phyloP scores from a whole-genome alignment of 106 monocot species.

The Xerophyta viscosa region DNA sequence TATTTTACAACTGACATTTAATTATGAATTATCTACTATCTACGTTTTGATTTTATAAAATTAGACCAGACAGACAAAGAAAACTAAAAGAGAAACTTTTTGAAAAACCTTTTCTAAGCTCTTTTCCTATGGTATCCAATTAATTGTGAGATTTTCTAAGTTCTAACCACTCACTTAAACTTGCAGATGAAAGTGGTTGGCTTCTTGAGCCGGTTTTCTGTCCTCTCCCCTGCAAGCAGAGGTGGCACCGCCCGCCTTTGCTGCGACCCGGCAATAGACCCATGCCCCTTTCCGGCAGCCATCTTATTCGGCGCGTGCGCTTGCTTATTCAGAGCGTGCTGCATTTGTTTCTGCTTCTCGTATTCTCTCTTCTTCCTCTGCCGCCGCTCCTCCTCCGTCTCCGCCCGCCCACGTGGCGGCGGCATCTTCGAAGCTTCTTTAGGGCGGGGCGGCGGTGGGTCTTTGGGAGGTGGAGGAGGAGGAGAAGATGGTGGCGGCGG shows the following conservation, averaged over 20 bases:
- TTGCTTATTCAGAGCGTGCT: constrained; percentile 56
- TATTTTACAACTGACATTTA: too few species aligned
- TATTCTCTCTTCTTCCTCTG: constrained; percentile 72
- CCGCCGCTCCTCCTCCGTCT: constrained; percentile 88
- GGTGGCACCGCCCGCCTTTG: constrained; percentile 24
- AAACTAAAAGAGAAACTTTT: too few species aligned
- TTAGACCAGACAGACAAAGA: too few species aligned
- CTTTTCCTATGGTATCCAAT: too few species aligned
- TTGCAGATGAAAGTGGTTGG: constrained; percentile 94
- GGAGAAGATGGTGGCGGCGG: background rate
- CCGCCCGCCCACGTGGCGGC: constrained; percentile 23
- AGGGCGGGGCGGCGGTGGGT: background rate
- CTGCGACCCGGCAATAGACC: constrained; percentile 44
- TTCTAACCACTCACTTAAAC: constrained; percentile 51
- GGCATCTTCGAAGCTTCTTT: background rate
- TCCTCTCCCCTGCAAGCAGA: constrained; percentile 49
- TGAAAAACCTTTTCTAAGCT: too few species aligned
- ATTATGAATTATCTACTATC: too few species aligned
- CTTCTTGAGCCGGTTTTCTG: constrained; percentile 87
- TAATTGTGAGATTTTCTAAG: background rate
- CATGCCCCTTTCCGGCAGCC: constrained; percentile 30
- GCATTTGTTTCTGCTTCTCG: constrained; percentile 70
- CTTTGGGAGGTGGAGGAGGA: background rate
- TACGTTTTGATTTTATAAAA: too few species aligned
- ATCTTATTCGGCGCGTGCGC: constrained; percentile 80